Conservation (phyloP, 768 basidiomycete genomes). For the Termitomyces sp. region DNA sequence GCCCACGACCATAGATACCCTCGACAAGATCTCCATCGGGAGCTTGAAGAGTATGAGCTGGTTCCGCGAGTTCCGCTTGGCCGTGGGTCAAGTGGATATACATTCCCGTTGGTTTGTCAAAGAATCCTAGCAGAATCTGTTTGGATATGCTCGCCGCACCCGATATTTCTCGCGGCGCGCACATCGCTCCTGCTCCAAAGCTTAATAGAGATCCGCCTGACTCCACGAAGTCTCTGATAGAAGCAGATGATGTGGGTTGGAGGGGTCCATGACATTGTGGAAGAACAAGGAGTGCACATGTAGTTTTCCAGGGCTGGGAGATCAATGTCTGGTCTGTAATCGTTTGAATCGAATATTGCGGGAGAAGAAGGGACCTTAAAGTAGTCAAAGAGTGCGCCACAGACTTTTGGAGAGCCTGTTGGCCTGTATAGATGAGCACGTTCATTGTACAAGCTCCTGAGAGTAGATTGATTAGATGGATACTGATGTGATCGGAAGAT, state of each 20-base stretch:
- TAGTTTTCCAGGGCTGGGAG: constrained; percentile 69
- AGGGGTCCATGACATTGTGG: constrained; percentile 51
- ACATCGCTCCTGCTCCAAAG: constrained; percentile 52
- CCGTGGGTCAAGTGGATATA: constrained; percentile 23
- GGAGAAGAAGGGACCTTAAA: constrained; percentile 54
- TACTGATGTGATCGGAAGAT: neutral
- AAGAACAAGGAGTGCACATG: constrained; percentile 77
- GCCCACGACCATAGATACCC: constrained; percentile 22
- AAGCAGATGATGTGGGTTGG: constrained; percentile 29
- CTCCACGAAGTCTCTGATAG: constrained; percentile 57
- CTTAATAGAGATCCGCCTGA: constrained; percentile 69
- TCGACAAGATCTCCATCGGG: constrained; percentile 20
- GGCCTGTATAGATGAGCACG: constrained; percentile 68
- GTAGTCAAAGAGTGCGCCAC: constrained; percentile 35
- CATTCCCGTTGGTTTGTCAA: constrained; percentile 25
- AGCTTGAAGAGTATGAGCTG: constrained; percentile 13
- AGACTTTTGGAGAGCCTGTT: constrained; percentile 47
- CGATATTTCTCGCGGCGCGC: constrained; percentile 23
- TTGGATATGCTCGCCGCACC: constrained; percentile 15
- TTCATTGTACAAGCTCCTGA: constrained; percentile 42
- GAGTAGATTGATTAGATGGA: neutral
- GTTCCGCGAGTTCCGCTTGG: constrained; percentile 7
- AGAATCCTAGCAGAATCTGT: constrained; percentile 29
- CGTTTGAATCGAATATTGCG: constrained; percentile 75
- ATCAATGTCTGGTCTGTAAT: constrained; percentile 52